Evolutionary conservation across 768 basidiomycete genomes (phyloP).

Genomic region (Galerina marginata): DNA sequence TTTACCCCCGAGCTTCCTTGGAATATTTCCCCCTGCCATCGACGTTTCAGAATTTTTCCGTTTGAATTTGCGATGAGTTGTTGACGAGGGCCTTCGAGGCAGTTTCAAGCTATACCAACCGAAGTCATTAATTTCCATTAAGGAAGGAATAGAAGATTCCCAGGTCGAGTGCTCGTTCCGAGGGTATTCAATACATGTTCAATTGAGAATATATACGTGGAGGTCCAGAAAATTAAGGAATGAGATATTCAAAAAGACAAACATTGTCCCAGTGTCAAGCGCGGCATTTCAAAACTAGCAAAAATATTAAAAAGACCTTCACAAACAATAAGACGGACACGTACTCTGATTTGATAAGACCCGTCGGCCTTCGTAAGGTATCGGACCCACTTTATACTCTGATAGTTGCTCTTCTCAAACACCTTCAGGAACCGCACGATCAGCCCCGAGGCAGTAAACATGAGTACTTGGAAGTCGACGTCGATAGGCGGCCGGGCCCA

Average conservation of each 20-base stretch:
- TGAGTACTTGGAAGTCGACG: conserved; percentile 97
- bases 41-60: too few relatives aligned
- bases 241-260: conserved; percentile 1
- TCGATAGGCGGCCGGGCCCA: conserved; percentile 99
- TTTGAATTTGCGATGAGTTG: too few relatives aligned
- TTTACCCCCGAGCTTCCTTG: too few relatives aligned
- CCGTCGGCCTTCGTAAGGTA: conserved; percentile 95
- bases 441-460: conserved; percentile 97
- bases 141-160: too few relatives aligned
- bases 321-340: conserved; percentile 33
- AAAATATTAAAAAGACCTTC: not conserved
- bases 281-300: not conserved
- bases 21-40: too few relatives aligned
- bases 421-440: conserved; percentile 98
- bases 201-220: too few relatives aligned
- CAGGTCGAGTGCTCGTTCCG: too few relatives aligned
- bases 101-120: too few relatives aligned
- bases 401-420: conserved; percentile 94
- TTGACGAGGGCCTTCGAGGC: too few relatives aligned
- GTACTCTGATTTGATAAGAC: conserved; percentile 90
- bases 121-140: too few relatives aligned
- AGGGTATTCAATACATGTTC: too few relatives aligned
- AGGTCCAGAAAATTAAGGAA: not conserved
- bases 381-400: conserved; percentile 95
- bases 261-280: not conserved